phyloP scores from a whole-genome alignment of 2,329 filamentous ascomycete genomes.

The Graphilbum ipis-grandicollis region DNA sequence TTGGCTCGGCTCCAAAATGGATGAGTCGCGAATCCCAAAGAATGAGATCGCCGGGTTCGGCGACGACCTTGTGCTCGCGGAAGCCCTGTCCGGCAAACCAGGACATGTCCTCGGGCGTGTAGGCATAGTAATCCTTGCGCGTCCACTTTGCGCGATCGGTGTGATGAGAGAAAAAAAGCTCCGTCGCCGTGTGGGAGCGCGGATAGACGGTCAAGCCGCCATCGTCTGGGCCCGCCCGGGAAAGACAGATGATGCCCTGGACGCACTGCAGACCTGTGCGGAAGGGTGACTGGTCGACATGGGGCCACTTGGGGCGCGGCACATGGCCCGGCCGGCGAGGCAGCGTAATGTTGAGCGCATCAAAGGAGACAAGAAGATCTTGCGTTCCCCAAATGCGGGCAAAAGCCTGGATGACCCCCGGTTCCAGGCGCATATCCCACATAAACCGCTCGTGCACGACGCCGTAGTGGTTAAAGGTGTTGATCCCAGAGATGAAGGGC shows the following conservation, averaged over 20 bases:
- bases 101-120: not conserved
- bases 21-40: constrained; percentile 20
- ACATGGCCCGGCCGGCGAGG: constrained; percentile 11
- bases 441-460: constrained; percentile 21
- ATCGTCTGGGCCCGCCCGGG: constrained; percentile 17
- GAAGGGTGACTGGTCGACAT: constrained; percentile 16
- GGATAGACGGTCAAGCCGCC: constrained; percentile 19
- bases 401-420: constrained; percentile 19
- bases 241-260: constrained; percentile 15
- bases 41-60: constrained; percentile 9
- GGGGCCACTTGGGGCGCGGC: constrained; percentile 16
- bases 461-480: constrained; percentile 14
- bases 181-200: constrained; percentile 9
- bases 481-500: constrained; percentile 16
- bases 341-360: constrained; percentile 20
- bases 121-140: constrained; percentile 1
- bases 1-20: constrained; percentile 19
- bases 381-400: constrained; percentile 19
- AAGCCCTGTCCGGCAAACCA: constrained; percentile 2
- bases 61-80: constrained; percentile 3
- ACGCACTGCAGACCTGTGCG: constrained; percentile 13
- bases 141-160: constrained; percentile 1
- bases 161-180: constrained; percentile 4
- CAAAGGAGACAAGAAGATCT: constrained; percentile 19
- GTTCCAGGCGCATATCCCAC: constrained; percentile 20